phyloP scores from a whole-genome alignment of 2,329 filamentous ascomycete species.

The Nigrospora osmanthi region DNA sequence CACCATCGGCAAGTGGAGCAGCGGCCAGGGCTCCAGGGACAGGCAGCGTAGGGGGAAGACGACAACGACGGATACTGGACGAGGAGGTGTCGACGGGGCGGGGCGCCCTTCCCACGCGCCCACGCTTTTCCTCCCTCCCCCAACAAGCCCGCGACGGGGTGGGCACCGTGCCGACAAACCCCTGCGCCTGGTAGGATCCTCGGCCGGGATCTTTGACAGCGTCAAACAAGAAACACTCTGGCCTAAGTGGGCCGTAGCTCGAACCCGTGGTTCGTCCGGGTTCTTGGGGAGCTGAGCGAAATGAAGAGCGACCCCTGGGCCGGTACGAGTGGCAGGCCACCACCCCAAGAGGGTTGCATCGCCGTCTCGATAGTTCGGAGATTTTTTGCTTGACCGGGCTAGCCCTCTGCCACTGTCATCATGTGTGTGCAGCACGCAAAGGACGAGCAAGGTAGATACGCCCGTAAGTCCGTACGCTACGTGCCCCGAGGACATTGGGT shows the following conservation, averaged over 20 bases:
- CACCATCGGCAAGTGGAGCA: too few relatives aligned
- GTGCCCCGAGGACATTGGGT: too few relatives aligned
- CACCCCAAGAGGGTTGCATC: not conserved
- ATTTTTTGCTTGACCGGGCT: constrained; percentile 2
- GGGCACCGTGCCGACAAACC: not conserved
- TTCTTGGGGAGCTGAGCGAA: not conserved
- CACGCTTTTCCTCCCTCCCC: not conserved
- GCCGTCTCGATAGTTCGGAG: constrained; percentile 1
- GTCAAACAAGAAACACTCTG: not conserved
- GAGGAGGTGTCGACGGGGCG: too few relatives aligned
- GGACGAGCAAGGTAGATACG: too few relatives aligned
- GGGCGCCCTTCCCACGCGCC: not conserved
- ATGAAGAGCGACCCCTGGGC: not conserved
- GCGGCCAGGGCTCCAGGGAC: too few relatives aligned
- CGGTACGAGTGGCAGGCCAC: not conserved
- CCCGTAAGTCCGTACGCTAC: too few relatives aligned
- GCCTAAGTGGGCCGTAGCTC: not conserved
- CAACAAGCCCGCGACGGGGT: not conserved
- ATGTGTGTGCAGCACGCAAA: too few relatives aligned
- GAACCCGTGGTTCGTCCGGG: constrained; percentile 1
- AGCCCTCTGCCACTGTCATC: not conserved
- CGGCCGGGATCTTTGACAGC: not conserved
- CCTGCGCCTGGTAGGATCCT: not conserved
- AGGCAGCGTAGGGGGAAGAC: too few relatives aligned
- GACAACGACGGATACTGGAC: too few relatives aligned